phyloP scores from a whole-genome alignment of 2,329 filamentous ascomycete genomes.

The Trichoderma sp. region DNA sequence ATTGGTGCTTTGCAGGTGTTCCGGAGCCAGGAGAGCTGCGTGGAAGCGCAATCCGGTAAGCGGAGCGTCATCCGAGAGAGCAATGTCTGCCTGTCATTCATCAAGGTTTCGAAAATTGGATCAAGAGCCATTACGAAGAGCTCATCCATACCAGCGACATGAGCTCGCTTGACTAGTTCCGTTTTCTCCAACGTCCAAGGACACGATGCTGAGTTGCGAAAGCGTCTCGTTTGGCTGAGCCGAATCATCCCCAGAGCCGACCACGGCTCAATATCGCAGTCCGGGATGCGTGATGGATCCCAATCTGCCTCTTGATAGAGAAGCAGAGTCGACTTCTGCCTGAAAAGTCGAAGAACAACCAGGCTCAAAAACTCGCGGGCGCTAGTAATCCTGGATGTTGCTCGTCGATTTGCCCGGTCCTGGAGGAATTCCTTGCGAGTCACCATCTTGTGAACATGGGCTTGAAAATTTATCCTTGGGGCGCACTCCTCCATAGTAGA shows the following conservation, averaged over 20 bases:
- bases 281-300: constrained; percentile 36
- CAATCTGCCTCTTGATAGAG: constrained; percentile 34
- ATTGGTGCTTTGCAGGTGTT: neutral
- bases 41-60: neutral
- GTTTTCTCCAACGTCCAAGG: constrained; percentile 1
- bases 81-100: neutral
- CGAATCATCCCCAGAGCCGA: constrained; percentile 31
- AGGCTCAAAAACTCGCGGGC: neutral
- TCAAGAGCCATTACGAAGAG: neutral
- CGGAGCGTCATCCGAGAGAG: neutral
- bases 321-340: constrained; percentile 32
- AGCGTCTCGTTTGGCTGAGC: constrained; percentile 28
- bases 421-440: neutral
- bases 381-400: neutral
- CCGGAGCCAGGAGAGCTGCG: neutral
- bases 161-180: neutral
- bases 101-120: neutral
- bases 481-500: constrained; percentile 18
- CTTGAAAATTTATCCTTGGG: constrained; percentile 17
- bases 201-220: constrained; percentile 29
- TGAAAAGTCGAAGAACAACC: constrained; percentile 32
- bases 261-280: constrained; percentile 29
- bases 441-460: neutral
- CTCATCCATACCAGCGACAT: neutral
- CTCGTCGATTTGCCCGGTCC: neutral